Percentiles rank a stretch among this genome's conserved stretches.
These are phyloP conservation scores for Pseudophaeomoniella oleicola DNA, from an alignment of 2,329 filamentous ascomycete species.

Conservation along the genomic window DNA sequence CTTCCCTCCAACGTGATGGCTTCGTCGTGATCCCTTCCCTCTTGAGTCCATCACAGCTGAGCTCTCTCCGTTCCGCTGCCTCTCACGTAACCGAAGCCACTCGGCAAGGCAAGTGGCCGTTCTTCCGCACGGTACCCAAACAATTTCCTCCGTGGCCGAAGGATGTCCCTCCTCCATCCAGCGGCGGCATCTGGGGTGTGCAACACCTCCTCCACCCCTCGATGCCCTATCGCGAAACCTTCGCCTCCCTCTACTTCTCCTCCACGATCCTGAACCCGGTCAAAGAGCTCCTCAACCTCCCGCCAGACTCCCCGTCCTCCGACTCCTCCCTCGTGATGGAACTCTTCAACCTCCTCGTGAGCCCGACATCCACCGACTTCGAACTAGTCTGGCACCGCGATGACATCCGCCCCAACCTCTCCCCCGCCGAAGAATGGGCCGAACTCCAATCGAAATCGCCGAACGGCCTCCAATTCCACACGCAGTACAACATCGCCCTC, in stretches of 20 bases:
- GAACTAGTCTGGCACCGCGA: slow-evolving; percentile 75
- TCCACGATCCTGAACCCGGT: slow-evolving; percentile 47
- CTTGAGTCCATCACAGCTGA: slow-evolving; percentile 41
- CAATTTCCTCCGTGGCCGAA: slow-evolving; percentile 78
- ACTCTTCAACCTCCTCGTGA: slow-evolving; percentile 71
- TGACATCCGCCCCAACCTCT: slow-evolving; percentile 56
- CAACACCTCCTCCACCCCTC: slow-evolving; percentile 70
- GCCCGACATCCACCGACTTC: slow-evolving; percentile 49
- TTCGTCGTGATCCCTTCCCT: slow-evolving; percentile 59
- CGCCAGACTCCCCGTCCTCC: slow-evolving; percentile 11
- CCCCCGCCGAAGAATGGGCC: slow-evolving; percentile 49
- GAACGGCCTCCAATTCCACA: slow-evolving; percentile 47
- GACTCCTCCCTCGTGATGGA: slow-evolving; percentile 67
- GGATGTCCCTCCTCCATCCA: slow-evolving; percentile 26
- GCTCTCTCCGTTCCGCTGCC: slow-evolving; percentile 45
- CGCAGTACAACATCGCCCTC: slow-evolving; percentile 78
- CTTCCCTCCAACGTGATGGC: slow-evolving; percentile 52
- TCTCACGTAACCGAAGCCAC: slow-evolving; percentile 44
- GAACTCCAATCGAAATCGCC: slow-evolving; percentile 39
- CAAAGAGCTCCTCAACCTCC: slow-evolving; percentile 44
- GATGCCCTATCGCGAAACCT: slow-evolving; percentile 46
- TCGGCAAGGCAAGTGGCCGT: slow-evolving; percentile 60
- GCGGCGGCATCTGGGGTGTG: slow-evolving; percentile 78
- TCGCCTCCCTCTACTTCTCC: slow-evolving; percentile 60
- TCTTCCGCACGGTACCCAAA: slow-evolving; percentile 72